phyloP scores from a whole-genome alignment of 2,329 filamentous ascomycete genomes.

The Rosellinia necatrix region DNA sequence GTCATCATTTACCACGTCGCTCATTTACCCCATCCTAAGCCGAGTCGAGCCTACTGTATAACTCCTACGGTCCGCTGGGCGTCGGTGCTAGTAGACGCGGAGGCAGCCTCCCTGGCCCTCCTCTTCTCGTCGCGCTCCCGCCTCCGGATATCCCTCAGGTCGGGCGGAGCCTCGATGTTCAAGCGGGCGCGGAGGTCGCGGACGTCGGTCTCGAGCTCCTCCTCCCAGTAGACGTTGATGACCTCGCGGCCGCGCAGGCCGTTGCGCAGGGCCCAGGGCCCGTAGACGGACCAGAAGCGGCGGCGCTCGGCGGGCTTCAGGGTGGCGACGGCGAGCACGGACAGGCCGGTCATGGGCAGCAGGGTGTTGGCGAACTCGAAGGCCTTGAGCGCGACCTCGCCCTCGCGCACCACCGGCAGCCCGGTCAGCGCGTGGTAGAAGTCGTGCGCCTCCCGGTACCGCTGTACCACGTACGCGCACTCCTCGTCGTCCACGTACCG shows the following conservation, averaged over 20 bases:
- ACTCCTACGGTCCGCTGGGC: neutral
- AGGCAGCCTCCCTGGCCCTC: conserved; percentile 57
- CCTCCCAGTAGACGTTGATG: conserved; percentile 98
- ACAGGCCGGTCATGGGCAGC: conserved; percentile 92
- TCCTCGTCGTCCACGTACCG: conserved; percentile 94
- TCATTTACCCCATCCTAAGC: no score
- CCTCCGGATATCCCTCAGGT: conserved; percentile 78
- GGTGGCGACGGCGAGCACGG: conserved; percentile 82
- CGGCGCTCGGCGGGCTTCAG: conserved; percentile 80
- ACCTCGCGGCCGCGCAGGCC: conserved; percentile 77
- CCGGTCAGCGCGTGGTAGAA: conserved; percentile 97
- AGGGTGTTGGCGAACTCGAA: conserved; percentile 97
- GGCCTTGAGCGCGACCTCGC: conserved; percentile 95
- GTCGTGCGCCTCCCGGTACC: conserved; percentile 96
- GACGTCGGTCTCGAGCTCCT: conserved; percentile 84
- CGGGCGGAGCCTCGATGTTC: conserved; percentile 85
- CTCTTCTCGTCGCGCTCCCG: conserved; percentile 71
- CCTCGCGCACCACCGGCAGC: conserved; percentile 88
- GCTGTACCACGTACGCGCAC: conserved; percentile 97
- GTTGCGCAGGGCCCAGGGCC: conserved; percentile 90
- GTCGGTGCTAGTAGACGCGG: conserved; percentile 7
- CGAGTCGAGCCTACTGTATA: no score
- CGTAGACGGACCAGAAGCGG: conserved; percentile 74
- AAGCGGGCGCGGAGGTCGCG: conserved; percentile 73
- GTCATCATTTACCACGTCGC: no score